Base-by-base conservation (phyloP, 164 flowering plant genomes). In the Vitis rupestris region DNA sequence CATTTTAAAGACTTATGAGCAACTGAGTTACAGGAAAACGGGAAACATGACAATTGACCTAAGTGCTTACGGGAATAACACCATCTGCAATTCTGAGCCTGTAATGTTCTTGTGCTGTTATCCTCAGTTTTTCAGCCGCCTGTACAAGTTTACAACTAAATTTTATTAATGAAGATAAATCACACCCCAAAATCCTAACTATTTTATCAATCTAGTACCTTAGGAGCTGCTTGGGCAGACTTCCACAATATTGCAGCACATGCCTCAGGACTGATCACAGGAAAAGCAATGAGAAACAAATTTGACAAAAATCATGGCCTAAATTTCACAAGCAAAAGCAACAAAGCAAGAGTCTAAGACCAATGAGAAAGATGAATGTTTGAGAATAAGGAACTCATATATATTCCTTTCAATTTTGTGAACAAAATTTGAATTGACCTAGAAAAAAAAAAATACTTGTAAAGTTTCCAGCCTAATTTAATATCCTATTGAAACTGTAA, bases 191-290 rank as follows among this genome's bases (percentile, higher is more conserved):
- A 59, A 19, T 44, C 4, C 23, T 15, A 68, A 59, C 9, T 55
- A 62, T 10, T 8, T n/a, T 15, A 67, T 65, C 23, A 55, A 66
- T 66, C 29, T 62, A 61, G 23, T 70, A 76, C 80, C 82, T 74
- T 65, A n/a, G 83, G 78, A 65, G 81, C 73, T 47, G 78, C 76
- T 59, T 76, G 68, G 50, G 81, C 56, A 66, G 74, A 31, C 63
- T 74, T 80, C 83, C 83, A 77, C 66, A 80, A 50, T 53, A 80
- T 80, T 48, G 80, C 81, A 30, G 76, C 80, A 80, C 81, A 77
- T 59, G 78, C 78, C 69, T 80, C 82, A 16, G 82, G 82, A 62
- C 82, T 80, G 73, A 17, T 66, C 30, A 55, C n/a, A 15, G 19
- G 23, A 52, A 52, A 10, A 47, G 31, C 2, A 29, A 64, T 13